Evolutionary conservation across 768 basidiomycete species (phyloP).

Genomic region (Tubosaeta brunneosetosa): DNA sequence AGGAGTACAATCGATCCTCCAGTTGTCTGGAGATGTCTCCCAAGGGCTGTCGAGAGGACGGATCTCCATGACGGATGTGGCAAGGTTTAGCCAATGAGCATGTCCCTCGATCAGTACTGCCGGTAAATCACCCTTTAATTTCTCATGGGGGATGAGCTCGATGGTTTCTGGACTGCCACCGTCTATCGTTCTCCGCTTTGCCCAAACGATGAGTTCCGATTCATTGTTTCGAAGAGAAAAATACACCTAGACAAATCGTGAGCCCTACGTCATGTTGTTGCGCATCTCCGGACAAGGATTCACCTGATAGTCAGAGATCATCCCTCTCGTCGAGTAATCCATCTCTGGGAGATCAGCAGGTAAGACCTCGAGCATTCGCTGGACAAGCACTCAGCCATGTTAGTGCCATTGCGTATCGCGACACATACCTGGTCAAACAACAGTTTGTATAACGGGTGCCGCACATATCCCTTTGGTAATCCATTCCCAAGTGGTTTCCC

Average conservation of each 20-base stretch:
- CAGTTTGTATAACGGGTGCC: slow-evolving; percentile 9
- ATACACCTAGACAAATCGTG: slow-evolving; percentile 1
- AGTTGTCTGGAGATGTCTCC: slow-evolving; percentile 24
- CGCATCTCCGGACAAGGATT: background rate
- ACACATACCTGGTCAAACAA: slow-evolving; percentile 20
- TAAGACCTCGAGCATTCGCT: slow-evolving; percentile 14
- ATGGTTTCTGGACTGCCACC: slow-evolving; percentile 2
- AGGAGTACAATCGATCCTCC: slow-evolving; percentile 18
- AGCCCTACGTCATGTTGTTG: background rate
- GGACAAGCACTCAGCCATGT: background rate
- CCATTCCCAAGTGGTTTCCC: slow-evolving; percentile 18
- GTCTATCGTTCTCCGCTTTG: background rate
- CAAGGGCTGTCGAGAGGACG: slow-evolving; percentile 23
- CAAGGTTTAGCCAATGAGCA: slow-evolving; percentile 31
- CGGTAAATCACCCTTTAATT: slow-evolving; percentile 25
- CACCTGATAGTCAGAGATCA: slow-evolving; percentile 18
- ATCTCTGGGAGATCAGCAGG: slow-evolving; percentile 21
- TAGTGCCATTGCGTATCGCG: background rate
- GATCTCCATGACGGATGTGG: slow-evolving; percentile 23
- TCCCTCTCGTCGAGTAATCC: slow-evolving; percentile 19
- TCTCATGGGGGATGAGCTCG: slow-evolving; percentile 24
- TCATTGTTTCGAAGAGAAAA: slow-evolving; percentile 5
- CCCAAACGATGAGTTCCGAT: slow-evolving; percentile 9
- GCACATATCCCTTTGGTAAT: slow-evolving; percentile 11
- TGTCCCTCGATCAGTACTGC: slow-evolving; percentile 16